Evolutionary conservation across 139 green algal species (phyloP).

Genomic region (Chlamydomonas schloesseri): DNA sequence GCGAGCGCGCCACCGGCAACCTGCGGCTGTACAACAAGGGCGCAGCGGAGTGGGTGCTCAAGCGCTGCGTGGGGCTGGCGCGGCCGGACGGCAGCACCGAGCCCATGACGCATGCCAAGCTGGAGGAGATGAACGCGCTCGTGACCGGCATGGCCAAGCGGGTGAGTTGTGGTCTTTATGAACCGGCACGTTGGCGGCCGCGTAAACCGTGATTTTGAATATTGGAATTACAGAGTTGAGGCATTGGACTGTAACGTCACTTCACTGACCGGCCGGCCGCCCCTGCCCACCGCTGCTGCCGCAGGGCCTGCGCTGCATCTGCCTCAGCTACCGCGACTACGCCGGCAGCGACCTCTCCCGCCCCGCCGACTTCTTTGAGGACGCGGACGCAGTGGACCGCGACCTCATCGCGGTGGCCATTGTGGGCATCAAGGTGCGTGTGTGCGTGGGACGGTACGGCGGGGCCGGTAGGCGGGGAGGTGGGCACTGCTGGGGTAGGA

Average conservation of each 20-base stretch:
- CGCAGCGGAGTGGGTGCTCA: constrained; percentile 93
- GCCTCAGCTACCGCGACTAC: constrained; percentile 79
- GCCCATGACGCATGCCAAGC: constrained; percentile 60
- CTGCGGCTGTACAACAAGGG: constrained; percentile 93
- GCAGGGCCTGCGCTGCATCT: constrained; percentile 90
- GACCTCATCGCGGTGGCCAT: constrained; percentile 56
- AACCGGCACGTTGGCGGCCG: too few relatives aligned
- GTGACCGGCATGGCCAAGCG: constrained; percentile 50
- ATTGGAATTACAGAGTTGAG: too few relatives aligned
- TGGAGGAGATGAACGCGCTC: constrained; percentile 62
- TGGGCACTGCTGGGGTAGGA: too few relatives aligned
- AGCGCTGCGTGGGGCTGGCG: constrained; percentile 68
- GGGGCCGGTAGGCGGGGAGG: too few relatives aligned
- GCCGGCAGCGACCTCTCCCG: constrained; percentile 15
- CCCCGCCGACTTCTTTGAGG: constrained; percentile 71
- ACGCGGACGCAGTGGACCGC: constrained; percentile 61
- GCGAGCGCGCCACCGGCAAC: constrained; percentile 33
- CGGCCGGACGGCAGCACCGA: constrained; percentile 61
- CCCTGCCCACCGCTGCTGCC: too few relatives aligned
- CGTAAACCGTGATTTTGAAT: too few relatives aligned
- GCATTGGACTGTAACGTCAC: too few relatives aligned
- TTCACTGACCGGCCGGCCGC: too few relatives aligned
- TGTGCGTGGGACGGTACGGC: too few relatives aligned
- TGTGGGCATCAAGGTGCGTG: constrained; percentile 93
- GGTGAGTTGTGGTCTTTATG: constrained; percentile 10